Percentiles rank a stretch among this genome's conserved stretches.
These are phyloP conservation scores for Boletus bicolor DNA, from an alignment of 768 basidiomycete species.

Conservation along the genomic window DNA sequence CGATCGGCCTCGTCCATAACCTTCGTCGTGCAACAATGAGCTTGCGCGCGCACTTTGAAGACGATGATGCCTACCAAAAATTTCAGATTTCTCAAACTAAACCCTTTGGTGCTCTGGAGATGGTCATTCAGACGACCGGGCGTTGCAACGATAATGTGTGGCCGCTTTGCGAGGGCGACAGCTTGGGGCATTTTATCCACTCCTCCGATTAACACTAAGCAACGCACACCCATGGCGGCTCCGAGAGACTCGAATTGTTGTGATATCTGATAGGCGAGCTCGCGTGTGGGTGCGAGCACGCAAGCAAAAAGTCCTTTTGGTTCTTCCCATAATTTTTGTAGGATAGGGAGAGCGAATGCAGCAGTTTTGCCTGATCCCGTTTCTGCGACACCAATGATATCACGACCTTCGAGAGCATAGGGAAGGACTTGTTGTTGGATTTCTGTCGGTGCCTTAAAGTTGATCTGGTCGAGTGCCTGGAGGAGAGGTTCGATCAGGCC, in stretches of 20 bases:
- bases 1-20: conserved; percentile 98
- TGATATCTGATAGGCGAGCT: conserved; percentile 97
- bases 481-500: conserved; percentile 90
- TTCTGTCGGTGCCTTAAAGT: conserved; percentile 83
- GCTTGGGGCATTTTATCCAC: conserved; percentile 89
- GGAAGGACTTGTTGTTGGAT: conserved; percentile 88
- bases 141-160: conserved; percentile 93
- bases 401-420: conserved; percentile 83
- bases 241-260: conserved; percentile 93
- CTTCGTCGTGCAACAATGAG: conserved; percentile 38
- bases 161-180: conserved; percentile 88
- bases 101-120: conserved; percentile 96
- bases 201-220: conserved; percentile 91
- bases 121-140: conserved; percentile 93
- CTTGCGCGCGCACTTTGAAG: background rate
- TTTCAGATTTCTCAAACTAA: conserved; percentile 79
- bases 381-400: conserved; percentile 97
- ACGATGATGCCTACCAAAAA: conserved; percentile 64
- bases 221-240: conserved; percentile 88
- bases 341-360: conserved; percentile 92
- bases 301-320: conserved; percentile 92
- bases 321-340: conserved; percentile 95
- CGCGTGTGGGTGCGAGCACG: conserved; percentile 95
- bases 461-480: conserved; percentile 75
- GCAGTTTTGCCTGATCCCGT: conserved; percentile 99